Evolutionary conservation across 148 eudicot species (phyloP).

Genomic region (Rhododendron molle): DNA sequence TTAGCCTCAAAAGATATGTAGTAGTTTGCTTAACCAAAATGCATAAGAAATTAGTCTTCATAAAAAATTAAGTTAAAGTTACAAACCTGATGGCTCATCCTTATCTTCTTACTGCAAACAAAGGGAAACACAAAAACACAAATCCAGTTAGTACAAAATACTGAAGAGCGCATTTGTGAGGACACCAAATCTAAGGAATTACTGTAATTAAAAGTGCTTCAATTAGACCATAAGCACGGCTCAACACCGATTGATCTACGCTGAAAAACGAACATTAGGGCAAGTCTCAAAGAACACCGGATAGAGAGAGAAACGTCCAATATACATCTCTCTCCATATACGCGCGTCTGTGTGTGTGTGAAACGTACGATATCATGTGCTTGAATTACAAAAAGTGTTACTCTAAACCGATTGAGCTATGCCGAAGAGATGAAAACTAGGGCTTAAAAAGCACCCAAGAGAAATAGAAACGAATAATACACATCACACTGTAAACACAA

Average conservation of each 20-base stretch:
- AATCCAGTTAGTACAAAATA: background rate
- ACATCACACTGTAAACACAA: too few species aligned
- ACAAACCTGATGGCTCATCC: constrained; percentile 79
- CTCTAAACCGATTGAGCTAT: background rate
- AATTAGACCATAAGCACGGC: background rate
- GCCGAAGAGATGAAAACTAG: too few species aligned
- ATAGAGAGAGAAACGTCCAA: background rate
- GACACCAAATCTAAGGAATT: background rate
- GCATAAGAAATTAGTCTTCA: background rate
- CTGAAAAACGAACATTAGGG: constrained; percentile 20
- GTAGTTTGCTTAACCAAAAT: background rate
- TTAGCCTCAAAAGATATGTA: background rate
- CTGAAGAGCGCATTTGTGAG: background rate
- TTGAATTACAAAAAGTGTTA: background rate
- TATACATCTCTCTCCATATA: too few species aligned
- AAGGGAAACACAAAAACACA: background rate
- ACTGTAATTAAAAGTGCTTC: background rate
- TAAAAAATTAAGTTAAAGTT: background rate
- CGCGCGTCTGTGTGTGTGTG: too few species aligned
- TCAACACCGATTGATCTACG: background rate
- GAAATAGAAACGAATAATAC: background rate
- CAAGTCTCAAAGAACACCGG: background rate
- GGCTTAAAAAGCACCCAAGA: background rate
- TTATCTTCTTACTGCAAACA: constrained; percentile 77
- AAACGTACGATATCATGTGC: background rate